Percentiles rank a stretch among this genome's conserved stretches.
phyloP scores from a whole-genome alignment of 495 filamentous ascomycete genomes.

The Daldinia loculata region DNA sequence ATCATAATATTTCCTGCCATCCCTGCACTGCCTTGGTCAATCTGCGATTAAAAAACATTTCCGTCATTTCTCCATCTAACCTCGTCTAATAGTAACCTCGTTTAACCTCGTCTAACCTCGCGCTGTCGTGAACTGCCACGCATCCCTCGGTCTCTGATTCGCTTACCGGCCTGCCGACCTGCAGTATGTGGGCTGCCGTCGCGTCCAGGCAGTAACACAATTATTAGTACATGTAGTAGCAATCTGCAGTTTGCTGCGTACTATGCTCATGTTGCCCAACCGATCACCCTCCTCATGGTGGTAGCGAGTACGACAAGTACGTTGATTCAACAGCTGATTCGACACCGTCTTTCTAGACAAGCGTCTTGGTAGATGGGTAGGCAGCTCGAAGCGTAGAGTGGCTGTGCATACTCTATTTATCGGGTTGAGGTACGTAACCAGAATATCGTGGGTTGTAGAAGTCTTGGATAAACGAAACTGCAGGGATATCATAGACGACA shows the following conservation, averaged over 20 bases:
- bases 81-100: not conserved
- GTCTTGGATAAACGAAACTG: not conserved
- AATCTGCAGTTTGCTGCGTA: constrained; percentile 16
- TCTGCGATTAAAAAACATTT: constrained; percentile 8
- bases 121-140: constrained; percentile 30
- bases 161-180: constrained; percentile 5
- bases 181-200: constrained; percentile 4
- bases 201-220: constrained; percentile 15
- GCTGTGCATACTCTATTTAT: not conserved
- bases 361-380: constrained; percentile 3
- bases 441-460: not conserved
- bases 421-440: too few relatives aligned
- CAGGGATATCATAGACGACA: constrained; percentile 10
- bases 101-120: not conserved
- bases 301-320: not conserved
- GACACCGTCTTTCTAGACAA: constrained; percentile 5
- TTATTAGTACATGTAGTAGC: not conserved
- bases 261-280: not conserved
- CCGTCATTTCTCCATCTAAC: not conserved
- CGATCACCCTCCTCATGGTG: constrained; percentile 12
- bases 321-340: constrained; percentile 2
- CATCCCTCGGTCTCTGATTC: constrained; percentile 23
- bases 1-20: too few relatives aligned
- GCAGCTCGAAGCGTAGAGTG: not conserved
- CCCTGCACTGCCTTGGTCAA: constrained; percentile 35